Evolutionary conservation across 208 protist genomes (phyloP).

Genomic region (Crithidia acanthocephali): DNA sequence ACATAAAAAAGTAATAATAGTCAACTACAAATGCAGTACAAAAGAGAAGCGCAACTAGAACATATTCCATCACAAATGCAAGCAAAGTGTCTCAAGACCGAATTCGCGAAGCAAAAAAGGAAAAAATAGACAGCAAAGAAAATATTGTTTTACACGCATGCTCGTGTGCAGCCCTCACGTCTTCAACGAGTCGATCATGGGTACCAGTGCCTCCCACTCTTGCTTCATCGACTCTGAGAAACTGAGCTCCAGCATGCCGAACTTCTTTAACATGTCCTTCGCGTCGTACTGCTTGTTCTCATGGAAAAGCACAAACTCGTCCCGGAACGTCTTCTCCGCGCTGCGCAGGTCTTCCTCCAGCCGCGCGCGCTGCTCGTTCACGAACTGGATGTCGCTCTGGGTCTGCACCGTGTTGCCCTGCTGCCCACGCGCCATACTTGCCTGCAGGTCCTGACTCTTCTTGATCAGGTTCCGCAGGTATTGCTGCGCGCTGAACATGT

Average conservation of each 20-base stretch:
- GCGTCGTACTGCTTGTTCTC: conserved; percentile 85
- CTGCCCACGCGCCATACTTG: conserved; percentile 31
- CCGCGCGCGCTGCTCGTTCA: conserved; percentile 38
- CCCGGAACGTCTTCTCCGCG: conserved; percentile 48
- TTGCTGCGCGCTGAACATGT: conserved; percentile 44
- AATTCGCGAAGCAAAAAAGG: too few relatives aligned
- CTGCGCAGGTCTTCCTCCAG: conserved; percentile 42
- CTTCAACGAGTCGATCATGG: conserved; percentile 42
- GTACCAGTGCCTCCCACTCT: conserved; percentile 67
- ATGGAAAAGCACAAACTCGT: conserved; percentile 83
- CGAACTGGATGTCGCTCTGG: conserved; percentile 38
- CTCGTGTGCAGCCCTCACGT: not conserved
- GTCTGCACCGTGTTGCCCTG: conserved; percentile 33
- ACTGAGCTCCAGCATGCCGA: conserved; percentile 81
- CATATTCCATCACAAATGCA: too few relatives aligned
- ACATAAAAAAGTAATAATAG: too few relatives aligned
- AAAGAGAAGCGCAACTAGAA: too few relatives aligned
- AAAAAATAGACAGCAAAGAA: conserved; percentile 23
- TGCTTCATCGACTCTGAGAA: conserved; percentile 72
- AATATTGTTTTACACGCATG: not conserved
- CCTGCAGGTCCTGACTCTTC: conserved; percentile 31
- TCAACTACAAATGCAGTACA: too few relatives aligned
- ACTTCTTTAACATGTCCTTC: conserved; percentile 73
- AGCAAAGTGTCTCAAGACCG: too few relatives aligned
- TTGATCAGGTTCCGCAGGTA: conserved; percentile 40